phyloP scores from a whole-genome alignment of 1,284 basidiomycete genomes.

The Microbotryum saponariae region DNA sequence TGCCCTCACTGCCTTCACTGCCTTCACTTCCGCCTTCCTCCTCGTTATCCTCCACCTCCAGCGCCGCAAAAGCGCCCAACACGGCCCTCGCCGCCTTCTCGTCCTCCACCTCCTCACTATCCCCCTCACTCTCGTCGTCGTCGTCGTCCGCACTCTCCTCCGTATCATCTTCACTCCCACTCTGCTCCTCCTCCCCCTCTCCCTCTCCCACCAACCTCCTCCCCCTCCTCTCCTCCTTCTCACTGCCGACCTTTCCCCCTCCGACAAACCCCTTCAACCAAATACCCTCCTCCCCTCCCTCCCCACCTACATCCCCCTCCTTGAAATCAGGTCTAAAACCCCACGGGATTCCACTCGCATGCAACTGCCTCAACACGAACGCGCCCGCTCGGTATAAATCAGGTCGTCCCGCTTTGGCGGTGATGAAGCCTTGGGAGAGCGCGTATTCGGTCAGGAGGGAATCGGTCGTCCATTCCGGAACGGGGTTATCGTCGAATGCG shows the following conservation, averaged over 20 bases:
- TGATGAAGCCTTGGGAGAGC: constrained; percentile 56
- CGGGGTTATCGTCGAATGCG: constrained; percentile 56
- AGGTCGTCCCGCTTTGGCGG: constrained; percentile 78
- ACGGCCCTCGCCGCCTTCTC: constrained; percentile 12
- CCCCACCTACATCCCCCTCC: neutral
- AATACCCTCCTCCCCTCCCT: constrained; percentile 26
- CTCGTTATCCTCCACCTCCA: constrained; percentile 31
- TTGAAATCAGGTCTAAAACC: constrained; percentile 23
- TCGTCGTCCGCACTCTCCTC: constrained; percentile 41
- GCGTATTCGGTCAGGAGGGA: constrained; percentile 73
- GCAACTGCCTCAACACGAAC: constrained; percentile 47
- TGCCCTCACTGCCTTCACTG: constrained; percentile 36
- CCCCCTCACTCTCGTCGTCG: constrained; percentile 38
- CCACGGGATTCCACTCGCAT: constrained; percentile 35
- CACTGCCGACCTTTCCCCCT: constrained; percentile 52
- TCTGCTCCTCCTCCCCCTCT: constrained; percentile 38
- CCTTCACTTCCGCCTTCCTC: constrained; percentile 39
- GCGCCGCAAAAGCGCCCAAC: constrained; percentile 22
- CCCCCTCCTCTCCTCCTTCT: constrained; percentile 14
- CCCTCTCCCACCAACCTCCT: constrained; percentile 29
- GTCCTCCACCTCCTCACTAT: constrained; percentile 8
- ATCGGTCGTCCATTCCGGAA: constrained; percentile 61
- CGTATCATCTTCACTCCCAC: constrained; percentile 38
- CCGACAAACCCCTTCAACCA: constrained; percentile 47
- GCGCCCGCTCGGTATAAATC: constrained; percentile 84